Percentiles rank a stretch among this genome's conserved stretches.
Conservation (phyloP, 352 stramenopile genomes). For the Globisporangium camurandrum region DNA sequence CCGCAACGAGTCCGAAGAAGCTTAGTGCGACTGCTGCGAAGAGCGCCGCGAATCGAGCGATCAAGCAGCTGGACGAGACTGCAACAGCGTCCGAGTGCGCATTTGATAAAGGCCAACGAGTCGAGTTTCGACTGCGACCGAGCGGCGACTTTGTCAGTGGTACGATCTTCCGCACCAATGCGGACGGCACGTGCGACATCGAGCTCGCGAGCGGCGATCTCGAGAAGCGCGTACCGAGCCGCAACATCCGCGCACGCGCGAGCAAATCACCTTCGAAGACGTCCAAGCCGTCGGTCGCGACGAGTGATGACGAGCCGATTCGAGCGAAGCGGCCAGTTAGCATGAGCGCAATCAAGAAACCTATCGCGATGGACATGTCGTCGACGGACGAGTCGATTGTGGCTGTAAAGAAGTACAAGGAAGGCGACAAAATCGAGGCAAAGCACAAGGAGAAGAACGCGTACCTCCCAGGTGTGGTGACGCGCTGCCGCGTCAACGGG, state of each 20-base stretch:
- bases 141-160: slow-evolving; percentile 34
- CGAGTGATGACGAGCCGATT: slow-evolving; percentile 40
- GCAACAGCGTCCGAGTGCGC: slow-evolving; percentile 31
- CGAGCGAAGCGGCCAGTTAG: slow-evolving; percentile 28
- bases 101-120: slow-evolving; percentile 43
- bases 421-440: slow-evolving; percentile 19
- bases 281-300: slow-evolving; percentile 21
- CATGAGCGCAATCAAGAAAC: slow-evolving; percentile 16
- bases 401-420: slow-evolving; percentile 3
- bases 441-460: slow-evolving; percentile 44
- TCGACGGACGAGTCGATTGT: slow-evolving; percentile 29
- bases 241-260: slow-evolving; percentile 23
- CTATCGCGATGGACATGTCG: slow-evolving; percentile 12
- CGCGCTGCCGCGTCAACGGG: slow-evolving; percentile 19
- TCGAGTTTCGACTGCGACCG: slow-evolving; percentile 51
- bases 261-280: slow-evolving; percentile 21
- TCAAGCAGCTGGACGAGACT: slow-evolving; percentile 18
- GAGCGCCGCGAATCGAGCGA: too few relatives aligned
- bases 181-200: slow-evolving; percentile 58
- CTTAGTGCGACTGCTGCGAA: slow-evolving; percentile 11
- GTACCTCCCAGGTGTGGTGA: slow-evolving; percentile 58
- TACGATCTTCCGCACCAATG: slow-evolving; percentile 32
- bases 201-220: slow-evolving; percentile 59
- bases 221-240: slow-evolving; percentile 28
- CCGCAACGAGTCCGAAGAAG: slow-evolving; percentile 2